Percentiles rank a stretch among this genome's conserved stretches.
These are phyloP conservation scores for Colletotrichum sp. DNA, from an alignment of 2,329 filamentous ascomycete species.

Conservation along the genomic window DNA sequence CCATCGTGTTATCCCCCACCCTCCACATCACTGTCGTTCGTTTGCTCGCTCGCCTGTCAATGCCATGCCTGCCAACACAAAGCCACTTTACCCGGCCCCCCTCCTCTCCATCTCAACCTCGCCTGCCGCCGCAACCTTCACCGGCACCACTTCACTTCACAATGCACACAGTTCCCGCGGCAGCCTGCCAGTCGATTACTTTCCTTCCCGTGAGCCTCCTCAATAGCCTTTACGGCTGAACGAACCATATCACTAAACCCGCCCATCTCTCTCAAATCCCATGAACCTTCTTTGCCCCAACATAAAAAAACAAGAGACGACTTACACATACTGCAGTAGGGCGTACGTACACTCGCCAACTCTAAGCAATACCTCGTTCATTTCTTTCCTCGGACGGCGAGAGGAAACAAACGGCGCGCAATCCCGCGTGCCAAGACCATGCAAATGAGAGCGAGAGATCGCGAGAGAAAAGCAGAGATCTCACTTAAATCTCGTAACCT, in stretches of 20 bases:
- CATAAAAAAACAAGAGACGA: not conserved
- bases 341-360: not conserved
- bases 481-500: not conserved
- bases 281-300: not conserved
- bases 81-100: not conserved
- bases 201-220: not conserved
- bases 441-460: not conserved
- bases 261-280: not conserved
- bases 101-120: not conserved
- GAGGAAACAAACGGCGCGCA: not conserved
- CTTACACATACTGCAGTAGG: not conserved
- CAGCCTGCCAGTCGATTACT: not conserved
- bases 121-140: not conserved
- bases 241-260: not conserved
- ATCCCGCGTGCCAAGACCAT: not conserved
- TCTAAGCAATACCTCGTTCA: not conserved
- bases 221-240: not conserved
- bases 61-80: not conserved
- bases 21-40: not conserved
- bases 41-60: not conserved
- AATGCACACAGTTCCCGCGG: not conserved
- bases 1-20: not conserved
- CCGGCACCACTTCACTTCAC: not conserved
- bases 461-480: not conserved
- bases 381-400: not conserved